Base-by-base conservation (phyloP, 176 grass and related monocot genomes). In the Rhynchospora pubera region DNA sequence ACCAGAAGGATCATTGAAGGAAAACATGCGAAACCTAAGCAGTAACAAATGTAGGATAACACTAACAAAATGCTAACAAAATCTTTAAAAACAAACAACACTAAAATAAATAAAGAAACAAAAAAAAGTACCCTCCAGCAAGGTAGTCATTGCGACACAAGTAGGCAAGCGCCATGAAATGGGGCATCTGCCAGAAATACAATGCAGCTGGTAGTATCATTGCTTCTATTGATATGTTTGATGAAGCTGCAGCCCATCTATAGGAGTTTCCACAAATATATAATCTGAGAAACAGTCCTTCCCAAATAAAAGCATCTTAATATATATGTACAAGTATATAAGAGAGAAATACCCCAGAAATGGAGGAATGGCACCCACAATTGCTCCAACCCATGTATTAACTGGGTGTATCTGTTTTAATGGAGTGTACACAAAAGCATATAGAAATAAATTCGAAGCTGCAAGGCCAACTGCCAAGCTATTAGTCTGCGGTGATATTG, bases 361-460 rank as follows among this genome's bases (percentile, higher is more conserved):
- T 69, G 95, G 95, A 62, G 95, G 95, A 89, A 98, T 98, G 66
- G 95, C 95, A 63, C 95, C 92, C 87, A 98, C 90, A 79, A 98
- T 50, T 65, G 95, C 95, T 83, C 95, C 95, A 85, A 98, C 95
- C 95, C 95, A 98, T 89, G 95, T 98, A 91, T 98, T 97, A 42
- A 91, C 64, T 57, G 95, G 95, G 75, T 98, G 95, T 88, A 98
- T 94, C 87, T 98, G 95, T 86, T 98, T 98, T 68, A 98, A 85
- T 30, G 95, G 92, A 82, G 95, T 98, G 73, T 98, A 98, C 22
- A 94, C 87, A 87, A 98, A 98, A 83, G 95, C 92, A 85, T 98
- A 98, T 46, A 98, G 82, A 89, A 94, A 58, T 9, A 97, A 89
- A 88, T 97, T 97, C 55, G 85, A 92, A 89, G 95, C 90, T 52